Evolutionary conservation across 78 protist genomes (phyloP).

Genomic region (Pigoraptor vietnamica): DNA sequence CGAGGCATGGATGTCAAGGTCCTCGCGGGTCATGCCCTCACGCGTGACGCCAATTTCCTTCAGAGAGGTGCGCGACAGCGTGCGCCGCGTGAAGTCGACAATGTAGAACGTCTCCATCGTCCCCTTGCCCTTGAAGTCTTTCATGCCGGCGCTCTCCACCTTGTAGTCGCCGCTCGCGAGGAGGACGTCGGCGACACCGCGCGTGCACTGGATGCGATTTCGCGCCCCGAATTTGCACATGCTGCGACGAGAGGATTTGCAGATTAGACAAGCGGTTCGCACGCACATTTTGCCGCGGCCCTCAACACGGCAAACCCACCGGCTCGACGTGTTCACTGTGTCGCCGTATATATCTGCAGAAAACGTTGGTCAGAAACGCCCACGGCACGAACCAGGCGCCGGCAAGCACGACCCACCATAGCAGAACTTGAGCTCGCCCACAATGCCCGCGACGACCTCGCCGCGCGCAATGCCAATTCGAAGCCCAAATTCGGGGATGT

Average conservation of each 20-base stretch:
- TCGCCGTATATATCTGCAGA: background rate
- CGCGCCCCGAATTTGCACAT: background rate
- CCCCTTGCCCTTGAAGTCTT: background rate
- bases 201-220: background rate
- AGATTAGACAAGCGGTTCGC: too few species aligned
- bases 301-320: too few species aligned
- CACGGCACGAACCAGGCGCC: too few species aligned
- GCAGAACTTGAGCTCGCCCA: constrained; percentile 56
- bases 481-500: background rate
- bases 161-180: background rate
- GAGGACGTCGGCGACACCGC: background rate
- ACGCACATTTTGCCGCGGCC: too few species aligned
- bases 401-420: constrained; percentile 13
- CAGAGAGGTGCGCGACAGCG: background rate
- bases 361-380: background rate
- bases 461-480: constrained; percentile 72
- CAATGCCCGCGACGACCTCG: constrained; percentile 64
- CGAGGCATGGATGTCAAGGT: background rate
- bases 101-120: background rate
- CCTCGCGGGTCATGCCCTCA: background rate
- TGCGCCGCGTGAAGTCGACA: background rate
- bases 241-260: background rate
- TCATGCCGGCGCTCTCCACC: background rate
- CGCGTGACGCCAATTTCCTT: background rate
- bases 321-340: background rate